Evolutionary conservation across 805 yeast genomes (phyloP), one percentile per base, ranked within the genome.

Genomic region (Kregervanrija fluxuum): DNA sequence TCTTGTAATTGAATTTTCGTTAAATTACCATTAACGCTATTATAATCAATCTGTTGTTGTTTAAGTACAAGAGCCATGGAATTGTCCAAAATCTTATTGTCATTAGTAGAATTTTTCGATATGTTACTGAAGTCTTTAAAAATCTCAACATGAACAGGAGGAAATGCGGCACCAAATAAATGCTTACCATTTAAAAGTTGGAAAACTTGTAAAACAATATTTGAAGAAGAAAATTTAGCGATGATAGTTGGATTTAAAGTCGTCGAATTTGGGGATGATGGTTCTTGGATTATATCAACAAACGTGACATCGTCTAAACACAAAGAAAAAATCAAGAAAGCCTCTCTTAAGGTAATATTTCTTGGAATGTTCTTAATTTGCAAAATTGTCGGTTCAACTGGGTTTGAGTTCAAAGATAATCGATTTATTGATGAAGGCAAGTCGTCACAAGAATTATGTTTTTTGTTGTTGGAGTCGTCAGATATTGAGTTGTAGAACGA

Each of bases 331-430:
- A 85, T 71, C 12, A 82, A 68, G 40, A 74, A 69, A 2, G 85
- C 80, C 60, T 85, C 95, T 59, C 93, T 73, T 33, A 71, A 51
- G 2, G 85, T 61, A 30, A 84, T 66, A 62, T 85, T 88, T 4
- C 63, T 52, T 8, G 95, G 93, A 11, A 82, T 56, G 55, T 81
- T 82, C 52, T 68, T 67, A 41, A 84, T 56, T 48, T 66, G 70
- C 38, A 79, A 48, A 22, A 57, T 46, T 5, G 43, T 17, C 4
- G 31, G 41, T 16, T 37, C 39, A 11, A 15, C 6, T 32, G 40
- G 11, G 40, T 16, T 22, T 8, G 43, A 31, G 12, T 44, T 33
- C 5, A 49, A 33, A 12, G 53, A 47, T 17, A 49, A 32, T 34
- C 46, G 44, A 9, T 43, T 47, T 12, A 49, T 30, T 3, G 50